These are phyloP conservation scores for Fusarium palustre DNA, from an alignment of 2,329 filamentous ascomycete species.

Conservation along the genomic window DNA sequence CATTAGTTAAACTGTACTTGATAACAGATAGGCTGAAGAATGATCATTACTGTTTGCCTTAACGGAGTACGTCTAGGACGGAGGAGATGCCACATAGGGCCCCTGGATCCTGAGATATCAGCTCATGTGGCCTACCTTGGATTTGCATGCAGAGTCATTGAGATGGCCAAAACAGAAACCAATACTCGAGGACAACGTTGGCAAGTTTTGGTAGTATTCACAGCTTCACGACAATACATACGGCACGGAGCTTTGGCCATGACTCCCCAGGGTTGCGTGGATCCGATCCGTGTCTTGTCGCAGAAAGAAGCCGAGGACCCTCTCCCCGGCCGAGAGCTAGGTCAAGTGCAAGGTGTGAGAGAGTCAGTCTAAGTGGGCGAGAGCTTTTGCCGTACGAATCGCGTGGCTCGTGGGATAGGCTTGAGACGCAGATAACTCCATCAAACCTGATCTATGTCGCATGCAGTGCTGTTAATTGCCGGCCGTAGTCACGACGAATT, in stretches of 20 bases:
- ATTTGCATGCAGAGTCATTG: constrained; percentile 6
- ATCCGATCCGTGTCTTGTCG: constrained; percentile 13
- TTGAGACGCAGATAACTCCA: constrained; percentile 13
- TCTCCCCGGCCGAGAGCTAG: constrained; percentile 37
- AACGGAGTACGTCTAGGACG: neutral
- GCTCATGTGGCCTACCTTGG: constrained; percentile 21
- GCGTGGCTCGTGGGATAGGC: constrained; percentile 5
- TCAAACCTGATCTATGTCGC: constrained; percentile 7
- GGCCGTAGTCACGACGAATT: constrained; percentile 2
- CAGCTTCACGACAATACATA: constrained; percentile 4
- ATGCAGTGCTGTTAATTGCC: constrained; percentile 6
- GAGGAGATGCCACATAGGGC: constrained; percentile 18
- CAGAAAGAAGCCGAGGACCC: constrained; percentile 35
- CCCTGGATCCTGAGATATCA: constrained; percentile 16
- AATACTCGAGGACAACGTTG: neutral
- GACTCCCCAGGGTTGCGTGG: constrained; percentile 23
- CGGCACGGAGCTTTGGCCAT: constrained; percentile 10
- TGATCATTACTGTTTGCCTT: neutral
- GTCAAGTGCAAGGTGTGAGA: constrained; percentile 26
- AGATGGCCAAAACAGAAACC: constrained; percentile 2
- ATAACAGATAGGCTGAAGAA: neutral
- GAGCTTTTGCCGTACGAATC: constrained; percentile 35
- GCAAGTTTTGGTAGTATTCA: neutral
- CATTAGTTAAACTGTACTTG: neutral
- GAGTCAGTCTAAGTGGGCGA: constrained; percentile 8